Percentiles rank a stretch among this genome's conserved stretches.
Conservation (phyloP, 805 yeast species). For the Priceomyces medius region DNA sequence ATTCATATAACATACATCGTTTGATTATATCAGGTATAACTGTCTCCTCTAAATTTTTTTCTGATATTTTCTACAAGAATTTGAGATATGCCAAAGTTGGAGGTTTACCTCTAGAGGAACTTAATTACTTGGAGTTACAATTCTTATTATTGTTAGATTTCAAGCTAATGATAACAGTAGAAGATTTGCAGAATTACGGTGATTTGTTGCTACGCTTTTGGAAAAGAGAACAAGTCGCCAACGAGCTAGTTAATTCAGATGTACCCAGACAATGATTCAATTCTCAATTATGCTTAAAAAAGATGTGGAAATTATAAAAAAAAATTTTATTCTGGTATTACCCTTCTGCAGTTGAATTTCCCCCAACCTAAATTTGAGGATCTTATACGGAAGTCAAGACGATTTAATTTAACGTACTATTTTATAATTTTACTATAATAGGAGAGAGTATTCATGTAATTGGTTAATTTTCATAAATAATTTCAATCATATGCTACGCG, state of each 20-base stretch:
- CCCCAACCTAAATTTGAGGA: no score
- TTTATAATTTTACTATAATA: no score
- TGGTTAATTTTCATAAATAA: no score
- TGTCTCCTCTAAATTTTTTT: conserved; percentile 90
- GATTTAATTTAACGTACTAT: no score
- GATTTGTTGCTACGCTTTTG: conserved; percentile 82
- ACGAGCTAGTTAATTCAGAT: conserved; percentile 25
- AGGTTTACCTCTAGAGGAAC: conserved; percentile 88
- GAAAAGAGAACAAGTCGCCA: conserved; percentile 63
- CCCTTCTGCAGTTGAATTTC: no score
- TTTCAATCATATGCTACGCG: no score
- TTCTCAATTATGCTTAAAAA: no score
- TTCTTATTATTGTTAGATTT: conserved; percentile 83
- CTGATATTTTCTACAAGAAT: conserved; percentile 92
- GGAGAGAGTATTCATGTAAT: no score
- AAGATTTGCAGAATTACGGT: conserved; percentile 88
- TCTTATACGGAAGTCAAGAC: no score
- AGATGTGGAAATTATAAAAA: no score
- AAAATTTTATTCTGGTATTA: no score
- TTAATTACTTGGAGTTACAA: conserved; percentile 89
- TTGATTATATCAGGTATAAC: conserved; percentile 92
- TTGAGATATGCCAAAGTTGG: conserved; percentile 95
- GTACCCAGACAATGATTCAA: not conserved
- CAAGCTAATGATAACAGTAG: conserved; percentile 80
- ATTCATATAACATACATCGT: conserved; percentile 92